phyloP scores from a whole-genome alignment of 495 filamentous ascomycete species.

The Aspergillus avenaceus region DNA sequence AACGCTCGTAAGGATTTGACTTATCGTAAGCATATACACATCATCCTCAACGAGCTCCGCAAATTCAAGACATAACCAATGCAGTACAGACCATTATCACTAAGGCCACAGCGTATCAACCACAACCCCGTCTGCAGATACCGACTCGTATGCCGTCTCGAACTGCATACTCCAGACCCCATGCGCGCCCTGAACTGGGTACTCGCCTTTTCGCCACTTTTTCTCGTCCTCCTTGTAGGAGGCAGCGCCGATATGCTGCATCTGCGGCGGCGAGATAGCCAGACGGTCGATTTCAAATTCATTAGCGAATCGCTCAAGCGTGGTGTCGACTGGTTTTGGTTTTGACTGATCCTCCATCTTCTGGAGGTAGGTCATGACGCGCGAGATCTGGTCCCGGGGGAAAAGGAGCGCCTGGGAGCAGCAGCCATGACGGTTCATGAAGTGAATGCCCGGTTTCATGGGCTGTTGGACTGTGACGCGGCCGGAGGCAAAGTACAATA shows the following conservation, averaged over 20 bases:
- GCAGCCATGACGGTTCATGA: constrained; percentile 34
- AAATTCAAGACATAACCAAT: neutral
- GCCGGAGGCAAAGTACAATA: constrained; percentile 34
- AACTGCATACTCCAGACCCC: constrained; percentile 30
- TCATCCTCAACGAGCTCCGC: neutral
- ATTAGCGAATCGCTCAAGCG: constrained; percentile 19
- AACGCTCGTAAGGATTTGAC: neutral
- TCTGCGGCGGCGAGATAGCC: constrained; percentile 21
- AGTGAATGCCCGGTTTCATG: constrained; percentile 23
- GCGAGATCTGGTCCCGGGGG: constrained; percentile 20
- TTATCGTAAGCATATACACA: neutral
- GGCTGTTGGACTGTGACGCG: constrained; percentile 32
- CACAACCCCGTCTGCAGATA: neutral
- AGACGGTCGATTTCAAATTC: constrained; percentile 15
- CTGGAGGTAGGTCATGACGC: constrained; percentile 17
- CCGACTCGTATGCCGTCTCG: constrained; percentile 15
- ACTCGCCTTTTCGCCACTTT: constrained; percentile 11
- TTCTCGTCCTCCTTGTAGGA: constrained; percentile 22
- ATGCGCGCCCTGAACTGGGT: constrained; percentile 20
- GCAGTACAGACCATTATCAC: neutral
- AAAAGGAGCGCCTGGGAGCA: constrained; percentile 37
- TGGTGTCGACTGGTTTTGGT: constrained; percentile 17
- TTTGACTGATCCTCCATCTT: constrained; percentile 7
- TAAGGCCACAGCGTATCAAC: neutral
- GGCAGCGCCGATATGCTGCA: constrained; percentile 28